Percentiles rank a stretch among this genome's conserved stretches.
phyloP scores from a whole-genome alignment of 2,329 filamentous ascomycete species.

The Fusarium lateritium region DNA sequence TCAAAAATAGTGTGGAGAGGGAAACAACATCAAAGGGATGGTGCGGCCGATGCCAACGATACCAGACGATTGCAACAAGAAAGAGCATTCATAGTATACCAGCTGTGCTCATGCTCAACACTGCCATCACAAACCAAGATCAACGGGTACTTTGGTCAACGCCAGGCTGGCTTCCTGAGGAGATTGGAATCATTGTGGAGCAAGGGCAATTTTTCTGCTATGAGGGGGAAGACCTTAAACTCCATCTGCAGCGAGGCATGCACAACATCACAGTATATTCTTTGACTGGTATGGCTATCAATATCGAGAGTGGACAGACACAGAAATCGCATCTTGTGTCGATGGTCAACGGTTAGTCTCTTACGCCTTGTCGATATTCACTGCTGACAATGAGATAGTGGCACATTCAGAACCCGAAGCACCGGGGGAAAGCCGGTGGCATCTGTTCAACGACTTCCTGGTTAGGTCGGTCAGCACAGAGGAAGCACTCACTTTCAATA shows the following conservation, averaged over 20 bases:
- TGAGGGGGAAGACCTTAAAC: slow-evolving; percentile 88
- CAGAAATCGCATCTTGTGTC: slow-evolving; percentile 93
- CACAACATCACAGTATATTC: slow-evolving; percentile 92
- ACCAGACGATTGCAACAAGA: slow-evolving; percentile 87
- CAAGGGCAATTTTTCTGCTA: slow-evolving; percentile 95
- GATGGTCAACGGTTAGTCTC: slow-evolving; percentile 80
- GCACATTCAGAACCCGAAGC: slow-evolving; percentile 74
- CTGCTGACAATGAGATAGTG: slow-evolving; percentile 62
- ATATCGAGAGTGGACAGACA: slow-evolving; percentile 87
- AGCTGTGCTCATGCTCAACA: slow-evolving; percentile 89
- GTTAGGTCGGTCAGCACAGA: slow-evolving; percentile 84
- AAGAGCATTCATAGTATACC: slow-evolving; percentile 89
- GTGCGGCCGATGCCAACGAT: slow-evolving; percentile 92
- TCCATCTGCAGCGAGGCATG: slow-evolving; percentile 83
- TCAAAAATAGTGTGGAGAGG: slow-evolving; percentile 93
- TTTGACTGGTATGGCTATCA: slow-evolving; percentile 88
- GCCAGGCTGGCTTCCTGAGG: slow-evolving; percentile 91
- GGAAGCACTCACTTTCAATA: slow-evolving; percentile 91
- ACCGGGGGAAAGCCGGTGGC: slow-evolving; percentile 81
- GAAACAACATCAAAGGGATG: slow-evolving; percentile 92
- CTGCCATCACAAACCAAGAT: slow-evolving; percentile 79
- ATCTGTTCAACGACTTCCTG: slow-evolving; percentile 97
- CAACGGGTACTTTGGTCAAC: slow-evolving; percentile 88
- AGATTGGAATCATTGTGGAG: slow-evolving; percentile 93
- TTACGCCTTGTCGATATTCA: not conserved